phyloP scores from a whole-genome alignment of 2,329 filamentous ascomycete species.

The Ophiosphaerella korrae region DNA sequence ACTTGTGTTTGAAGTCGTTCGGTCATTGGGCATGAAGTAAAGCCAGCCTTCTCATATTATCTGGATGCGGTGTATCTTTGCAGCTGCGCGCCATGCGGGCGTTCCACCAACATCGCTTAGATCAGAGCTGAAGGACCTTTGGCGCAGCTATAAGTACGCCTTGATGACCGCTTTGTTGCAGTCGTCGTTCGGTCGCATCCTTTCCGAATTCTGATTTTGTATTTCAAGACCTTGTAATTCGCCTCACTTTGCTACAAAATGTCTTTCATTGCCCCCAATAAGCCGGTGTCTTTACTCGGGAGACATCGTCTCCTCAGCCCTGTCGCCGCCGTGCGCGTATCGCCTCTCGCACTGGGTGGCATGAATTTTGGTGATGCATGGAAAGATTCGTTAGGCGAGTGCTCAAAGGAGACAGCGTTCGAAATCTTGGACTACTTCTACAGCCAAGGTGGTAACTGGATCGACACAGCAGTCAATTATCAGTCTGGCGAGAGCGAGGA shows the following conservation, averaged over 20 bases:
- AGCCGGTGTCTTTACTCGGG: constrained; percentile 59
- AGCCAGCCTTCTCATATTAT: too few relatives aligned
- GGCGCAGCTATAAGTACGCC: neutral
- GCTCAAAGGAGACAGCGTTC: constrained; percentile 69
- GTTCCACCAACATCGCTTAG: neutral
- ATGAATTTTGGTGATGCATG: constrained; percentile 68
- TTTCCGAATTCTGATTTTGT: neutral
- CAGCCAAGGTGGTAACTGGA: constrained; percentile 73
- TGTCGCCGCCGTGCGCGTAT: constrained; percentile 63
- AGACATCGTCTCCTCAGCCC: constrained; percentile 71
- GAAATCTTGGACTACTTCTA: constrained; percentile 70
- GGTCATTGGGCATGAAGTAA: too few relatives aligned
- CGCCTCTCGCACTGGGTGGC: constrained; percentile 58
- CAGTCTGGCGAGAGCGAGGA: constrained; percentile 49
- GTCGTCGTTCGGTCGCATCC: neutral
- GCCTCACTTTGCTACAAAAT: neutral
- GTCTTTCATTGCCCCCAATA: constrained; percentile 5
- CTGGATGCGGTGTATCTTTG: neutral
- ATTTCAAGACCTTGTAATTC: neutral
- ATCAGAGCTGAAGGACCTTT: neutral
- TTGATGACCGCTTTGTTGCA: too few relatives aligned
- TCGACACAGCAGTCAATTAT: constrained; percentile 63
- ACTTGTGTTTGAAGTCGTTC: too few relatives aligned
- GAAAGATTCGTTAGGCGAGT: constrained; percentile 64
- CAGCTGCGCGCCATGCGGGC: neutral